Evolutionary conservation across 2,329 filamentous ascomycete species (phyloP).

Genomic region (Amesomyces nigricolor): DNA sequence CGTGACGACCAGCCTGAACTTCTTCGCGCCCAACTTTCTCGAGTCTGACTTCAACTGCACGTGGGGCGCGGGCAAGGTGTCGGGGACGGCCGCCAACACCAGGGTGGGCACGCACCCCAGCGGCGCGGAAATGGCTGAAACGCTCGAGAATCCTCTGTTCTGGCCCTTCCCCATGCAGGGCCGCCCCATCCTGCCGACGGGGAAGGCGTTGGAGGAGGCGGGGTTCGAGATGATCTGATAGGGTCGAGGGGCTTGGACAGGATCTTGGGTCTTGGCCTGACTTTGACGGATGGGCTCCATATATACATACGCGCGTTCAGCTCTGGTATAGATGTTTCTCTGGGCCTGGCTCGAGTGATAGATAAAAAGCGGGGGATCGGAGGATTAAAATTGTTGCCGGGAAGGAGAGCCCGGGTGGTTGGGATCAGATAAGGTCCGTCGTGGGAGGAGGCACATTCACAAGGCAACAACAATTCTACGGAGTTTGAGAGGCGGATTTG

Average conservation of each 20-base stretch:
- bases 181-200: conserved; percentile 46
- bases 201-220: conserved; percentile 43
- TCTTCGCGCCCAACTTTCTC: conserved; percentile 48
- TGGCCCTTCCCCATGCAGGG: conserved; percentile 59
- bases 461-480: too few relatives aligned
- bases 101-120: not conserved
- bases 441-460: too few relatives aligned
- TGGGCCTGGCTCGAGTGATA: too few relatives aligned
- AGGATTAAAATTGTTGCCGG: too few relatives aligned
- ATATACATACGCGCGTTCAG: not conserved
- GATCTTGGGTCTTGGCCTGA: not conserved
- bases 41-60: conserved; percentile 44
- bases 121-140: conserved; percentile 29
- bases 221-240: conserved; percentile 39
- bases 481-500: too few relatives aligned
- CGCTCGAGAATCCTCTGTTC: conserved; percentile 49
- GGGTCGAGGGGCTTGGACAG: too few relatives aligned
- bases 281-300: not conserved
- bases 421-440: too few relatives aligned
- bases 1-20: conserved; percentile 49
- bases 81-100: not conserved
- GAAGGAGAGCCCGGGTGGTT: too few relatives aligned
- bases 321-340: too few relatives aligned
- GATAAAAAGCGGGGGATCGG: too few relatives aligned
- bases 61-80: conserved; percentile 35